Percentiles rank a stretch among this genome's conserved stretches.
Evolutionary conservation across 345 rosid genomes (phyloP).

Genomic region (Xanthoceras sorbifolium): DNA sequence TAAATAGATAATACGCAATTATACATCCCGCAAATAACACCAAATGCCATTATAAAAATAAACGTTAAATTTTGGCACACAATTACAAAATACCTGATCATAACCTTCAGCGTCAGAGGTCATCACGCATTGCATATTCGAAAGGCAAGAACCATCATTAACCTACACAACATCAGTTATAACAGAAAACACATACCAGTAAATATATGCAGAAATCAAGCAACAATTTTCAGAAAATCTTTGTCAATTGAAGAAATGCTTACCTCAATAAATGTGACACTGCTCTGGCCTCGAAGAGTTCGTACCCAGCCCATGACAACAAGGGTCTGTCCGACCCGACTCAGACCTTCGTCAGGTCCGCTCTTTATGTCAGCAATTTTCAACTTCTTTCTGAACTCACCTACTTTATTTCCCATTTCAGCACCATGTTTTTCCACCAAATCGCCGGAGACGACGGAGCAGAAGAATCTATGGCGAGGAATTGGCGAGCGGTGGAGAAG

Average conservation of each 20-base stretch:
- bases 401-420: constrained; percentile 42
- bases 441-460: constrained; percentile 38
- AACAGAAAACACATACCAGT: background rate
- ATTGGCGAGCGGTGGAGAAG: constrained; percentile 18
- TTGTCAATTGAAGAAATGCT: background rate
- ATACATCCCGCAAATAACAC: background rate
- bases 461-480: constrained; percentile 41
- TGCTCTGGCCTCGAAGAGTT: constrained; percentile 85
- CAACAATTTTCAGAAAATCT: background rate
- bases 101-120: constrained; percentile 77
- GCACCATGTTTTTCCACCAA: constrained; percentile 23
- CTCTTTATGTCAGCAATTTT: constrained; percentile 81
- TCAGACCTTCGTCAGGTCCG: constrained; percentile 63
- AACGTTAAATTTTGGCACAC: background rate
- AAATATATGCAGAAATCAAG: background rate
- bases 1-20: constrained; percentile 17
- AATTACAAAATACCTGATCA: constrained; percentile 64
- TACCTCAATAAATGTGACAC: constrained; percentile 85
- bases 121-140: constrained; percentile 96
- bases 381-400: constrained; percentile 70
- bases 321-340: constrained; percentile 61
- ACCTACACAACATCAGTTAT: constrained; percentile 42
- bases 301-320: constrained; percentile 90
- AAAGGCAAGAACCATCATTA: constrained; percentile 92
- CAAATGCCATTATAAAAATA: background rate